Evolutionary conservation across 2,329 filamentous ascomycete species (phyloP).

Genomic region (Akanthomyces uredinophilus): DNA sequence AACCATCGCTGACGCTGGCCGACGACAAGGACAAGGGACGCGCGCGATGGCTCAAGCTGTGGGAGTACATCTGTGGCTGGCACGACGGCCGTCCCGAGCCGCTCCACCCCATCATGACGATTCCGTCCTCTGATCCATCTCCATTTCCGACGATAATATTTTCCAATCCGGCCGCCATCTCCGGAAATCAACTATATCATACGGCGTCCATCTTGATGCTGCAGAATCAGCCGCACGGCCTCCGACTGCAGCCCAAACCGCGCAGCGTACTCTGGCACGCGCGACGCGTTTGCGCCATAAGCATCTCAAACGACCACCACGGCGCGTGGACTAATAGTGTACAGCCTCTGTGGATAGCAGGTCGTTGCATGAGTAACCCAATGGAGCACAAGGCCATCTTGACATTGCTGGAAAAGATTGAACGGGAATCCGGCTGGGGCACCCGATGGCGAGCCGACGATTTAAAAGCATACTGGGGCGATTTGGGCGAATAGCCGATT

Average conservation of each 20-base stretch:
- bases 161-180: slow-evolving; percentile 46
- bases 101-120: slow-evolving; percentile 31
- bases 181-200: slow-evolving; percentile 50
- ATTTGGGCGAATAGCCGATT: slow-evolving; percentile 24
- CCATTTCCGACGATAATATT: slow-evolving; percentile 47
- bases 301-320: slow-evolving; percentile 45
- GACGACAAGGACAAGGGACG: slow-evolving; percentile 23
- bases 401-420: slow-evolving; percentile 42
- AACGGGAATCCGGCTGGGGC: slow-evolving; percentile 48
- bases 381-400: slow-evolving; percentile 38
- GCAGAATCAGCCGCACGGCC: slow-evolving; percentile 36
- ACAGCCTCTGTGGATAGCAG: slow-evolving; percentile 50
- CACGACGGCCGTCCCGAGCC: slow-evolving; percentile 31
- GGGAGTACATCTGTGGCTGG: slow-evolving; percentile 37
- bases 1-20: not conserved
- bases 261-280: slow-evolving; percentile 45
- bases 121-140: slow-evolving; percentile 37
- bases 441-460: slow-evolving; percentile 50
- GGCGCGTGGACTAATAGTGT: slow-evolving; percentile 51
- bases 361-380: slow-evolving; percentile 45
- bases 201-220: slow-evolving; percentile 48
- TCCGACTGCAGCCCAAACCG: slow-evolving; percentile 35
- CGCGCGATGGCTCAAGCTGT: slow-evolving; percentile 33
- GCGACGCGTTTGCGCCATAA: slow-evolving; percentile 47
- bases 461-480: slow-evolving; percentile 47